Base-by-base conservation (phyloP, 2,329 filamentous ascomycete species). In the Teratosphaeria destructans region DNA sequence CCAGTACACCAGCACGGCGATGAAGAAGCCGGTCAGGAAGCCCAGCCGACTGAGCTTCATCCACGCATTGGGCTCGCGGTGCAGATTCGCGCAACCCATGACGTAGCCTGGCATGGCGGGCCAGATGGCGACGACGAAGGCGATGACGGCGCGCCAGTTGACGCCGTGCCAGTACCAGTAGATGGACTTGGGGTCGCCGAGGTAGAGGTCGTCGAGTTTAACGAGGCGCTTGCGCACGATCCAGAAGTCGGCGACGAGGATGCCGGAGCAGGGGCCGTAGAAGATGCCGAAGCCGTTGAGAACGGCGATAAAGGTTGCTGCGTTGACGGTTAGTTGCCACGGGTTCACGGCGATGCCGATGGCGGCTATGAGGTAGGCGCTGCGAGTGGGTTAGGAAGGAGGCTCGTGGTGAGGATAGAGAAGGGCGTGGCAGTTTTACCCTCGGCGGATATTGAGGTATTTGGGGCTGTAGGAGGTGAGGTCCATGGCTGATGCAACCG, bases 161-260 rank as follows among this genome's bases (percentile, higher is more conserved):
- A 59, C 35, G 35, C 57, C 53, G 27, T 55, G 39, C 14, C 32
- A 55, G 52, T 59, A 59, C 52, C 53, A 55, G 53, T 59, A 59
- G 35, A 59, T 43, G 34, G 52, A 55, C 29, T 55, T 34, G 26
- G 53, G 53, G n/a, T 19, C 19, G 10, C 32, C 29, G 32, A 29
- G 26, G 53, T 55, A 55, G 27, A 55, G 26, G 10, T 29, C 53
- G n/a, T 27, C n/a, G 23, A 55, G 23, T 10, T 55, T 55, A 3
- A 29, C n/a, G 53, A 55, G 53, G 37, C 37, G 37, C 12, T 43
- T 43, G 4, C 37, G 37, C 37, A 43, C 37, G 37, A 43, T 43
- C 37, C 37, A 43, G 37, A 43, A 43, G 37, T 43, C 37, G 37
- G 37, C 37, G 12, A 43, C 11, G 4, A 43, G 37, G 16, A 43